phyloP scores from a whole-genome alignment of 345 rosid species.

The Anastatica hierochuntica region DNA sequence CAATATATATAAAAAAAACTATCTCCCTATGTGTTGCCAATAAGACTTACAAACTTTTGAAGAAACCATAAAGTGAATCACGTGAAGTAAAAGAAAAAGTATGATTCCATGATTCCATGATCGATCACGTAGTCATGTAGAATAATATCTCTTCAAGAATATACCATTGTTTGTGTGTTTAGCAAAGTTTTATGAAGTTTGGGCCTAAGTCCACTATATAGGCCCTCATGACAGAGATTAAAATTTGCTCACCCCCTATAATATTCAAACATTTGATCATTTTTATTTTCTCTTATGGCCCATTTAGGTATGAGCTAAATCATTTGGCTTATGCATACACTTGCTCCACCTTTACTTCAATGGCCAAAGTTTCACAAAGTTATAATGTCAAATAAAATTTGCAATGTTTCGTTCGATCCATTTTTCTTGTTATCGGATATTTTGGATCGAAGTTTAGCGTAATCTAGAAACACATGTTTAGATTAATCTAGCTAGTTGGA shows the following conservation, averaged over 20 bases:
- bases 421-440: not conserved
- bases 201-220: not conserved
- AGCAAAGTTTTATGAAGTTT: conserved; percentile 1
- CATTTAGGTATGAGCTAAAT: not conserved
- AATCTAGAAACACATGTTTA: not conserved
- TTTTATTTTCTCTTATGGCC: not conserved
- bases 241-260: not conserved
- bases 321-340: not conserved
- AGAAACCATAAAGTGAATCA: too few relatives aligned
- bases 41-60: too few relatives aligned
- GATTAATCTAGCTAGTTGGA: too few relatives aligned
- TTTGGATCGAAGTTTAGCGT: not conserved
- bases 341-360: conserved; percentile 1
- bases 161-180: not conserved
- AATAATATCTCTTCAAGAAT: too few relatives aligned
- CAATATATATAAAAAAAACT: too few relatives aligned
- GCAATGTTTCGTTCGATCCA: not conserved
- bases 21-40: too few relatives aligned
- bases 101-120: too few relatives aligned
- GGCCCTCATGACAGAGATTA: conserved; percentile 5
- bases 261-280: not conserved
- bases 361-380: conserved; percentile 1
- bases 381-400: not conserved
- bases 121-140: too few relatives aligned
- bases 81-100: too few relatives aligned